Conservation (phyloP, 768 basidiomycete genomes). For the Leucosporidium scottii region DNA sequence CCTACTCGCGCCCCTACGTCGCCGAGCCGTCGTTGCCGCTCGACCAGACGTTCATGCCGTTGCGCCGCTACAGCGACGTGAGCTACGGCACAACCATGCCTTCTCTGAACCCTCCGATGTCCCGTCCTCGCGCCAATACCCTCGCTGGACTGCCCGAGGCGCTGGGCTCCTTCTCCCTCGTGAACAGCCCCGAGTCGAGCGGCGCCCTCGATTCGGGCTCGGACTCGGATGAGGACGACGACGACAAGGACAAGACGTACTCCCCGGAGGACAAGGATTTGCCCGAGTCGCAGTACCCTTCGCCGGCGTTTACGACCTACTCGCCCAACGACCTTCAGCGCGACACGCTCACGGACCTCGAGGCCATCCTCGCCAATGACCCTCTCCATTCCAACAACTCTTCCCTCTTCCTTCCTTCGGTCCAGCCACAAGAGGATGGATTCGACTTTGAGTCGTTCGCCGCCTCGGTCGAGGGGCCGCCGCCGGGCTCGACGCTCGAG, state of each 20-base stretch:
- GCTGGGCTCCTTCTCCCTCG: constrained; percentile 28
- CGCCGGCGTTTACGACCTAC: constrained; percentile 24
- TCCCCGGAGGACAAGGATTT: not conserved
- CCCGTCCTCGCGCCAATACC: too few relatives aligned
- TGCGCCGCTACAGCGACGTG: constrained; percentile 5
- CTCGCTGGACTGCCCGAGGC: constrained; percentile 28
- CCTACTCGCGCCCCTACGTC: constrained; percentile 18
- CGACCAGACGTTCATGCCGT: not conserved
- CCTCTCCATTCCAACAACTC: constrained; percentile 14
- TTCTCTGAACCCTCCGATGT: constrained; percentile 13
- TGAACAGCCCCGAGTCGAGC: constrained; percentile 20
- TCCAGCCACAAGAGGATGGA: not conserved
- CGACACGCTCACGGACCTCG: constrained; percentile 21
- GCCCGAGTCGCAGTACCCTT: constrained; percentile 24
- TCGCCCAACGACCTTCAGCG: constrained; percentile 8
- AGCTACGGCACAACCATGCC: too few relatives aligned
- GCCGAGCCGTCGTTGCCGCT: not conserved
- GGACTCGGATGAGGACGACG: not conserved
- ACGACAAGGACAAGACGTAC: not conserved
- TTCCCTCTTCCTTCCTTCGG: not conserved
- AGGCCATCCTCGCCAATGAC: constrained; percentile 30
- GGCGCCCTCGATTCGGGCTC: constrained; percentile 8
- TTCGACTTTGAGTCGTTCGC: constrained; percentile 26
- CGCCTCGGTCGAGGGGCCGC: constrained; percentile 23
- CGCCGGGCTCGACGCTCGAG: not conserved